These are phyloP conservation scores for Fusarium sp. DNA, from an alignment of 2,329 filamentous ascomycete species.

Conservation along the genomic window DNA sequence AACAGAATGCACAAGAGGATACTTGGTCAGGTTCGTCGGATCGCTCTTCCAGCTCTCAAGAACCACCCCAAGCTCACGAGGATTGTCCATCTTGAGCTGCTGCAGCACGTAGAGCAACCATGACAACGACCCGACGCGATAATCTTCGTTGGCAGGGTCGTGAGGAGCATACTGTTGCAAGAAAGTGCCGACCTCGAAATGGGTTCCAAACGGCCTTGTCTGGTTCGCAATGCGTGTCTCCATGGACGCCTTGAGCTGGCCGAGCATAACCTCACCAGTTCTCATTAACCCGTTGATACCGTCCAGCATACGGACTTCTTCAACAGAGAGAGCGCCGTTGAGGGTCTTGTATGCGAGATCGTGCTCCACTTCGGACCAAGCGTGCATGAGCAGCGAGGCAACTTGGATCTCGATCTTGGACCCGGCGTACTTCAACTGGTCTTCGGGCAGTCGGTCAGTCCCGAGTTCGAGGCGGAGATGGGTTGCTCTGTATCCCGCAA, in stretches of 20 bases:
- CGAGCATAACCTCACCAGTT: slow-evolving; percentile 9
- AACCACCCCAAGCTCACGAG: neutral
- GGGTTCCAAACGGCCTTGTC: neutral
- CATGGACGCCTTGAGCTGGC: slow-evolving; percentile 7
- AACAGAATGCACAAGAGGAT: neutral
- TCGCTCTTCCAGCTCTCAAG: neutral
- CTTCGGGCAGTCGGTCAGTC: neutral
- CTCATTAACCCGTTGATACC: slow-evolving; percentile 8
- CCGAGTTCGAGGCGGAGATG: neutral
- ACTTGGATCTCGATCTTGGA: slow-evolving; percentile 15
- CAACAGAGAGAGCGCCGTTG: neutral
- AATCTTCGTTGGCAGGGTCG: neutral
- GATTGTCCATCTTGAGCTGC: neutral
- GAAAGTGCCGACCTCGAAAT: neutral
- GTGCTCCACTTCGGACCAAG: slow-evolving; percentile 16
- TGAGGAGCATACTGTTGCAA: neutral
- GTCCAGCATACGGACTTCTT: slow-evolving; percentile 8
- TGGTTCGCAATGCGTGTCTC: slow-evolving; percentile 2
- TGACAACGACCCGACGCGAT: neutral
- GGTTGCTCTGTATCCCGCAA: neutral
- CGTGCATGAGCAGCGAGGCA: slow-evolving; percentile 10
- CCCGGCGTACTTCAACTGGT: neutral
- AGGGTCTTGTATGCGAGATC: slow-evolving; percentile 13
- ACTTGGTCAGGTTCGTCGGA: neutral
- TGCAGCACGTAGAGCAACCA: neutral